A percentile compares a stretch with the other conserved stretches of the same genome.
Evolutionary conservation across 2,329 filamentous ascomycete species (phyloP).

Genomic region (Monosporascus sp.): DNA sequence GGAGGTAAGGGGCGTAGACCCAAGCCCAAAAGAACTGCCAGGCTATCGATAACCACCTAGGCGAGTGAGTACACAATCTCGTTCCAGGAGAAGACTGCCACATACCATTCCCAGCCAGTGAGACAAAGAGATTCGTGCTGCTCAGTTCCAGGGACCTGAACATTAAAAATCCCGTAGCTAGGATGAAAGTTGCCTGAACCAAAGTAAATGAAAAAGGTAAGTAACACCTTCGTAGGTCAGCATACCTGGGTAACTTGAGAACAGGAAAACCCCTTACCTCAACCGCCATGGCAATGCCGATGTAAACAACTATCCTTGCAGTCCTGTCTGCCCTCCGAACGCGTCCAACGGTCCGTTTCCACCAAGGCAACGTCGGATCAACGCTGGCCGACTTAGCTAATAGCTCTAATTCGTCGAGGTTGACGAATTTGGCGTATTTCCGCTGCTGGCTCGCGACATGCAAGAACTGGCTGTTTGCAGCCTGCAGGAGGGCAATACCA

Average conservation of each 20-base stretch:
- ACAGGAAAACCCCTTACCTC: constrained; percentile 40
- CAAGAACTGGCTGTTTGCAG: constrained; percentile 56
- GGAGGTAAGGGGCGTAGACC: constrained; percentile 54
- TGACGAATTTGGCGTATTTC: constrained; percentile 28
- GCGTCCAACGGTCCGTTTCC: constrained; percentile 20
- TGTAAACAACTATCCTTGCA: constrained; percentile 42
- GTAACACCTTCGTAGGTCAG: constrained; percentile 40
- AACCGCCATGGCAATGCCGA: constrained; percentile 48
- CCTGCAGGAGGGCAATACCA: constrained; percentile 62
- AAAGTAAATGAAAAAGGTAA: constrained; percentile 56
- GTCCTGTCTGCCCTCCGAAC: constrained; percentile 40
- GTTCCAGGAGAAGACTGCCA: neutral
- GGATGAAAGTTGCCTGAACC: constrained; percentile 61
- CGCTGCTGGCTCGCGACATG: constrained; percentile 52
- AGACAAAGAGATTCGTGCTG: constrained; percentile 35
- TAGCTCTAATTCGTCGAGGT: constrained; percentile 11
- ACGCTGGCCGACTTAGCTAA: constrained; percentile 15
- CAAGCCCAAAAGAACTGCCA: constrained; percentile 63
- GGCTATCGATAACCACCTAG: constrained; percentile 55
- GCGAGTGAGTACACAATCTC: neutral
- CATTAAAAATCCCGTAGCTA: constrained; percentile 55
- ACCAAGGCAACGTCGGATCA: constrained; percentile 16
- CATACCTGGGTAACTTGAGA: constrained; percentile 6
- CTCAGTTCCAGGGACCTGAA: constrained; percentile 54
- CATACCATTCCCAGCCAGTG: constrained; percentile 60